Base-by-base conservation (phyloP, 164 flowering plant genomes). In the Hamamelis virginiana region DNA sequence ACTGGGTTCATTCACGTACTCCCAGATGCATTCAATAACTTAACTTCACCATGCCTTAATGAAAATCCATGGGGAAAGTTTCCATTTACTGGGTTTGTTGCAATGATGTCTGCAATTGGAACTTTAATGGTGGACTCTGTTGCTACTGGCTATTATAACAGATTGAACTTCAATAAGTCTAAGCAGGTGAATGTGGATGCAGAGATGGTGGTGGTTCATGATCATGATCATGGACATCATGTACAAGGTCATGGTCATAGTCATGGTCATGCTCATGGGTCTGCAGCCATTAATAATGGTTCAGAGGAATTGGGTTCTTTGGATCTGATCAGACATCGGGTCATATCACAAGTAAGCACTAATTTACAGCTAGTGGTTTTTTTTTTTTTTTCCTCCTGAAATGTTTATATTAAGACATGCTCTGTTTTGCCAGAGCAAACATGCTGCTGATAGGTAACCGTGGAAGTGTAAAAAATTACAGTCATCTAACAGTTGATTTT, bases 191-290 rank as follows among this genome's bases (percentile, higher is more conserved):
- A 8, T 19, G 65, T 33, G 11, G 69, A 59, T 9, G 68, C 48
- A 45, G 82, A 75, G 60, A 66, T 4, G 12, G 59, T 11, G 5
- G 62, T 55, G 4, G 43, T 51, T 28, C 69, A 11, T 4, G 73
- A 9, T 4, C 64, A 51, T 1, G 76, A 74, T 4, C 81, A 81
- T 67, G 77, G 63, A 1, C 78, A 72, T 28, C 82, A 82, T 66
- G 77, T 77, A 3, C 87, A 78, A 64, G 83, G 73, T 8, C 89
- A 85, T 59, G 80, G 81, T 0, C 86, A 83, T 69, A 77, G 79
- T 1, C 84, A 79, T 51, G 82, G 83, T 13, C 89, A 83, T 65
- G 73, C 86, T 18, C 89, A 83, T 62, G 85, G 85, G 0, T 68
- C 84, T 19, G 70, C 80, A 14, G 22, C 43, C 5, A 21, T 27